phyloP scores from a whole-genome alignment of 805 yeast genomes.

The Suhomyces faveliae region DNA sequence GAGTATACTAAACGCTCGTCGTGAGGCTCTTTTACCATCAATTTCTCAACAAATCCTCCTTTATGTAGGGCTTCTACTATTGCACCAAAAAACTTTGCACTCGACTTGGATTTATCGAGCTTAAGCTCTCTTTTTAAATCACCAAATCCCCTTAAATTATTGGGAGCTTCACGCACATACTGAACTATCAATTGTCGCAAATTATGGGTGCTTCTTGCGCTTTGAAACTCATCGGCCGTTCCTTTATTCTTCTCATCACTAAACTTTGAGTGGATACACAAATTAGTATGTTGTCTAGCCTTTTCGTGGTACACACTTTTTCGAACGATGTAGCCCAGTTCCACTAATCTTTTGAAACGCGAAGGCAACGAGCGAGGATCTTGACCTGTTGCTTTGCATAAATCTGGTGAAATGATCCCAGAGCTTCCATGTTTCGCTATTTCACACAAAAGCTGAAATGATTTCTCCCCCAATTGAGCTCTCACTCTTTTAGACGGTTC shows the following conservation, averaged over 20 bases:
- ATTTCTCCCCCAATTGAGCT: conserved; percentile 50
- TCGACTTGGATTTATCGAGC: conserved; percentile 40
- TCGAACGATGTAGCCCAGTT: conserved; percentile 47
- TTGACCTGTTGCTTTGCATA: conserved; percentile 59
- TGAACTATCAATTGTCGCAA: conserved; percentile 42
- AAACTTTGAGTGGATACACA: conserved; percentile 52
- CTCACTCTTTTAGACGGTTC: conserved; percentile 45
- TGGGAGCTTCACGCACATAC: conserved; percentile 56
- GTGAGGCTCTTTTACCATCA: conserved; percentile 44
- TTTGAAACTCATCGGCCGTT: conserved; percentile 20
- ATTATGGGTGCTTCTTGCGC: conserved; percentile 24
- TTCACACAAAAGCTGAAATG: conserved; percentile 55
- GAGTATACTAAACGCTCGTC: conserved; percentile 34
- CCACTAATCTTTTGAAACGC: conserved; percentile 55
- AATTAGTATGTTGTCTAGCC: conserved; percentile 53
- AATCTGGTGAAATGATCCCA: conserved; percentile 61
- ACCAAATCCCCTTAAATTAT: conserved; percentile 55
- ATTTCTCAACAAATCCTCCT: conserved; percentile 47
- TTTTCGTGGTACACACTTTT: conserved; percentile 28
- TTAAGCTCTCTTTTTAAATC: conserved; percentile 62
- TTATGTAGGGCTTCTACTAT: conserved; percentile 46
- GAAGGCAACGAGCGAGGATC: conserved; percentile 70
- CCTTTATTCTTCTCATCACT: conserved; percentile 25
- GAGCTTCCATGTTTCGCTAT: conserved; percentile 55
- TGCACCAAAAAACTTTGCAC: conserved; percentile 48